Conservation (phyloP, 2,329 filamentous ascomycete genomes). For the Clarireedia monteithiana region DNA sequence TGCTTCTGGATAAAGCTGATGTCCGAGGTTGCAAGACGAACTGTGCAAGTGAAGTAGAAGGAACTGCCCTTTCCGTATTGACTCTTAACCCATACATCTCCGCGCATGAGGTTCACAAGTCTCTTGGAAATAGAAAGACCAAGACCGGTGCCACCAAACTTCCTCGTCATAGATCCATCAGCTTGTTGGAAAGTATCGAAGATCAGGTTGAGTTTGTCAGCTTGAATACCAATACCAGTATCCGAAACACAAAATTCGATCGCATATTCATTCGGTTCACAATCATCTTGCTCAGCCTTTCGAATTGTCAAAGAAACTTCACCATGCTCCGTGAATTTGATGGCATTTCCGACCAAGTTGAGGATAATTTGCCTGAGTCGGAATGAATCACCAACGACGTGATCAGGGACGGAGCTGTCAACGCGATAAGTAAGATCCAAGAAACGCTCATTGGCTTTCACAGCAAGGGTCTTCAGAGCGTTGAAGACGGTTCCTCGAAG, state of each 20-base stretch:
- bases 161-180: slow-evolving; percentile 90
- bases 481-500: slow-evolving; percentile 94
- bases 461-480: slow-evolving; percentile 90
- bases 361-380: slow-evolving; percentile 92
- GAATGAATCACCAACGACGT: slow-evolving; percentile 95
- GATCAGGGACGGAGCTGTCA: slow-evolving; percentile 86
- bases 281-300: slow-evolving; percentile 57
- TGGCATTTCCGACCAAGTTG: slow-evolving; percentile 94
- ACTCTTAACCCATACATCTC: slow-evolving; percentile 92
- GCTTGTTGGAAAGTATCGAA: slow-evolving; percentile 99
- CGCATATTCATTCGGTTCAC: slow-evolving; percentile 69
- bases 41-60: slow-evolving; percentile 94
- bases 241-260: slow-evolving; percentile 95
- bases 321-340: slow-evolving; percentile 97
- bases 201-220: slow-evolving; percentile 92
- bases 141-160: slow-evolving; percentile 91
- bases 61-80: slow-evolving; percentile 84
- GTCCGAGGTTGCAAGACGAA: slow-evolving; percentile 75
- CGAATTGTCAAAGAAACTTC: slow-evolving; percentile 93
- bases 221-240: slow-evolving; percentile 92
- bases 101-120: slow-evolving; percentile 91
- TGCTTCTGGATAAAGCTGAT: slow-evolving; percentile 72
- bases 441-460: slow-evolving; percentile 94
- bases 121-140: slow-evolving; percentile 93
- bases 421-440: slow-evolving; percentile 89